Evolutionary conservation across 2,329 filamentous ascomycete genomes (phyloP), one percentile per base, ranked within the genome.

Genomic region (Dactylonectria macrodidyma): DNA sequence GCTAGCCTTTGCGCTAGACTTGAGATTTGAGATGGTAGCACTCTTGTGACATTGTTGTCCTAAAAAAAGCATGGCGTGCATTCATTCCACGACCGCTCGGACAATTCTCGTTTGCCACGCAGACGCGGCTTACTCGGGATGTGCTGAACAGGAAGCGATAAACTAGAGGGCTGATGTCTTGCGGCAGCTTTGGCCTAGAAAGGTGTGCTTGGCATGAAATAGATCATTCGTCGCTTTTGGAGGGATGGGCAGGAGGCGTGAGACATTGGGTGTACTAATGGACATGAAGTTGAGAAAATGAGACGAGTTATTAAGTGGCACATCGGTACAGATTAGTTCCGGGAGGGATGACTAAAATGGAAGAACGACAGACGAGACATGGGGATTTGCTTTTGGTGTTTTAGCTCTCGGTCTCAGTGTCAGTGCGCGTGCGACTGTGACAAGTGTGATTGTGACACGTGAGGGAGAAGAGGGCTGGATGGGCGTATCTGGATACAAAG

Each of bases 191-290:
- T 3, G 41, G 41, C 41, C 4, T n/a, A 11, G 26, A 22, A n/a
- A 52, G 30, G 50, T 26, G 51, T 22, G 30, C 14, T 36, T 36
- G 33, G n/a, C 22, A 30, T n/a, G 33, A 36, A 54, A 19, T 6
- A 10, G 33, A 34, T 34, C 36, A 36, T 36, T 54, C n/a, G 51
- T 54, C 33, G n/a, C 34, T 7, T 24, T 54, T 9, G 51, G 36
- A 33, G n/a, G 51, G 10, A 24, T 54, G n/a, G n/a, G 10, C 10
- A 14, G 51, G 51, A 36, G 34, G 51, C n/a, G 36, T 54, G 51
- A 36, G 51, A 54, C 51, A 54, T 54, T 54, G 51, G 33, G 14
- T 11, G 34, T 14, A 30, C 50, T 8, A n/a, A 52, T n/a, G 30
- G 12, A 10, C 10, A 36, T 19, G 14, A 14, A n/a, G 30, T 12